phyloP scores from a whole-genome alignment of 805 yeast species.

The Priceomyces castillae region DNA sequence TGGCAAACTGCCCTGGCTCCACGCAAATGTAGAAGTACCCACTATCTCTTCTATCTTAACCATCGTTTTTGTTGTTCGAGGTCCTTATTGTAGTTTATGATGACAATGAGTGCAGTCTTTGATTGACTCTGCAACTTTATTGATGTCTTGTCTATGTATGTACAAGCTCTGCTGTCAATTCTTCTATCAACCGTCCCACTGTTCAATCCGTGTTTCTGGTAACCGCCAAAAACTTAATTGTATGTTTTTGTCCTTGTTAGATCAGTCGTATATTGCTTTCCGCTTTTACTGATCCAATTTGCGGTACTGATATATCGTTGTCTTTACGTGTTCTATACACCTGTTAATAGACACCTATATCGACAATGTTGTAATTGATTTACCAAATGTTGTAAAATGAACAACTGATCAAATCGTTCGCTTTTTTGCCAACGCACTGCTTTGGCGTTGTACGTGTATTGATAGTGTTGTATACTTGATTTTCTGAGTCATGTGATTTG shows the following conservation, averaged over 20 bases:
- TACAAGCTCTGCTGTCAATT: not conserved
- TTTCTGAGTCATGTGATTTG: too few species aligned
- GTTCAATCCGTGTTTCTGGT: not conserved
- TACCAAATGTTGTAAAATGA: not conserved
- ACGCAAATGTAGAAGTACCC: slow-evolving; percentile 91
- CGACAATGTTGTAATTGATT: not conserved
- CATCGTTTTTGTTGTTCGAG: slow-evolving; percentile 36
- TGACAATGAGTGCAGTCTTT: not conserved
- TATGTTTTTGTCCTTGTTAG: not conserved
- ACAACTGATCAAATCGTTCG: slow-evolving; percentile 3
- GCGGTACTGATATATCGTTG: not conserved
- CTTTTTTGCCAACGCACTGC: slow-evolving; percentile 10
- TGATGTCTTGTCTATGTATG: not conserved
- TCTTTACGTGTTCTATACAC: not conserved
- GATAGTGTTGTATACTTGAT: too few species aligned
- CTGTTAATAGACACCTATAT: not conserved
- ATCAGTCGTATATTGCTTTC: not conserved
- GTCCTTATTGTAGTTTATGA: not conserved
- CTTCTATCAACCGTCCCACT: not conserved
- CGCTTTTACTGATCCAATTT: not conserved
- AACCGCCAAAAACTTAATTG: not conserved
- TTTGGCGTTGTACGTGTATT: too few species aligned
- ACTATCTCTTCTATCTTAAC: slow-evolving; percentile 81
- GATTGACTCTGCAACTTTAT: not conserved
- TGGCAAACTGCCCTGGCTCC: slow-evolving; percentile 81